Evolutionary conservation across 257 asterid genomes (phyloP).

Genomic region (Ophiorrhiza pumila): DNA sequence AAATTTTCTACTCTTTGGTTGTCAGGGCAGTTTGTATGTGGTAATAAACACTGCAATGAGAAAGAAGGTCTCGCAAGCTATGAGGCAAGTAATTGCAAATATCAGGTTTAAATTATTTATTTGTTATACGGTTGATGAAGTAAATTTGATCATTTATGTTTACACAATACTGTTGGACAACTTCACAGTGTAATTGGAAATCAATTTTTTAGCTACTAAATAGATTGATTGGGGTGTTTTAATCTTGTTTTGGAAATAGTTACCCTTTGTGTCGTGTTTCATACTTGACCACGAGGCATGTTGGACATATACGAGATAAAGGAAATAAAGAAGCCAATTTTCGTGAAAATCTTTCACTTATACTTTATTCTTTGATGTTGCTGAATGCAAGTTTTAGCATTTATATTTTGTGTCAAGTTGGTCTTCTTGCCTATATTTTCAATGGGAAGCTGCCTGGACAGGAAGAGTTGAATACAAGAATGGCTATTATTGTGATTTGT

Average conservation of each 20-base stretch:
- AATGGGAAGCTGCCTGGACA: background rate
- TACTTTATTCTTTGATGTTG: no score
- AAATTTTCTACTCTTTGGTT: constrained; percentile 25
- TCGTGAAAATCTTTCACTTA: background rate
- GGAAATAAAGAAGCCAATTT: background rate
- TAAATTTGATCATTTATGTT: background rate
- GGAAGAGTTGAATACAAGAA: background rate
- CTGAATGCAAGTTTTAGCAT: background rate
- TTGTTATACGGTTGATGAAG: background rate
- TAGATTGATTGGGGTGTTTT: no score
- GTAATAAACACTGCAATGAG: constrained; percentile 80
- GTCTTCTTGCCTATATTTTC: background rate
- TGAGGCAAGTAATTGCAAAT: constrained; percentile 61
- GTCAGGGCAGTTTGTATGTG: constrained; percentile 95
- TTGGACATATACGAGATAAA: background rate
- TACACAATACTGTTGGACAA: background rate
- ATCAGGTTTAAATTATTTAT: constrained; percentile 17
- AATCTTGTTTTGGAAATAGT: background rate
- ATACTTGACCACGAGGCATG: background rate
- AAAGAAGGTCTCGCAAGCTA: constrained; percentile 80
- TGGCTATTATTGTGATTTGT: background rate
- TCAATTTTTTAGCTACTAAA: background rate
- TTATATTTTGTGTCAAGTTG: background rate
- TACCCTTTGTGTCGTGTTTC: no score
- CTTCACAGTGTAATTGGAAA: background rate